phyloP scores from a whole-genome alignment of 2,329 filamentous ascomycete genomes.

The Colletotrichum salicis region DNA sequence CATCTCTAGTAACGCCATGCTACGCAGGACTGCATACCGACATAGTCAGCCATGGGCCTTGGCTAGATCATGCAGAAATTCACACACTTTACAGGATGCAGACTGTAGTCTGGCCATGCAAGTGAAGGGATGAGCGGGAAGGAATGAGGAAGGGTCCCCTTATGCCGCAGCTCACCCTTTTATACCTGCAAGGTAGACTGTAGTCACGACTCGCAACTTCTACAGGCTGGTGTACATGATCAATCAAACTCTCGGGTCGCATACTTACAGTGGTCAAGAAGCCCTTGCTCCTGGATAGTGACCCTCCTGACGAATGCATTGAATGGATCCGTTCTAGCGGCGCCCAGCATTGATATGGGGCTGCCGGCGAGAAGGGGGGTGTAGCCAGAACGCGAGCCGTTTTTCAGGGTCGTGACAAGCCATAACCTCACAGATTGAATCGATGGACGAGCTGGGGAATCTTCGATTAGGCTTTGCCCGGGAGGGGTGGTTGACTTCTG shows the following conservation, averaged over 20 bases:
- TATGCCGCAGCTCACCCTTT: background rate
- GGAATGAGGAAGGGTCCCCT: background rate
- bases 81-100: background rate
- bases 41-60: background rate
- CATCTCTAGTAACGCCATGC: slow-evolving; percentile 13
- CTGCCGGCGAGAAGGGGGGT: background rate
- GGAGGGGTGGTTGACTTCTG: slow-evolving; percentile 1
- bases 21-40: background rate
- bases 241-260: background rate
- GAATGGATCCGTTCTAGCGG: slow-evolving; percentile 33
- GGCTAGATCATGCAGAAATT: background rate
- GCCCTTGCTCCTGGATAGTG: slow-evolving; percentile 23
- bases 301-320: slow-evolving; percentile 18
- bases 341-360: slow-evolving; percentile 3
- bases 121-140: background rate
- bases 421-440: background rate
- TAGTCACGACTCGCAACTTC: background rate
- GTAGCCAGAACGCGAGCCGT: background rate
- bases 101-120: background rate
- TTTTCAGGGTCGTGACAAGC: background rate
- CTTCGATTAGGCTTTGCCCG: background rate
- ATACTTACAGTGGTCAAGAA: slow-evolving; percentile 37
- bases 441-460: background rate
- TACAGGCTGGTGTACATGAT: too few species aligned
- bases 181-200: background rate